Conservation (phyloP, 176 grass and related monocot species). For the Cocos nucifera region DNA sequence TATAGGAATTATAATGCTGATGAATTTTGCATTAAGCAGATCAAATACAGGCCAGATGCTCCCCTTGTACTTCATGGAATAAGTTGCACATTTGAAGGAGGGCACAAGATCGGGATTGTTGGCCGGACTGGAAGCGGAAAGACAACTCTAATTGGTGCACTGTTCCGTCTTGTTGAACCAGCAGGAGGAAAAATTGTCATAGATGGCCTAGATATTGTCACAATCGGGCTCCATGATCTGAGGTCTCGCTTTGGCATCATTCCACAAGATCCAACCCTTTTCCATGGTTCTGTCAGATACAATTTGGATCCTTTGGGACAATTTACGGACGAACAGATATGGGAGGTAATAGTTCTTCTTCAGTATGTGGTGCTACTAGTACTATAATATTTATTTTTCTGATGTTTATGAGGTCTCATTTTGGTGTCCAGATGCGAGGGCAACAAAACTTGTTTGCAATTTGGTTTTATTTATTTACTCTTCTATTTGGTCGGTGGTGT, state of each 20-base stretch:
- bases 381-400: no score
- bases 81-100: slow-evolving; percentile 71
- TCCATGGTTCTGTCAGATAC: slow-evolving; percentile 73
- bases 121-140: slow-evolving; percentile 91
- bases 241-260: slow-evolving; percentile 85
- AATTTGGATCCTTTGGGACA: slow-evolving; percentile 69
- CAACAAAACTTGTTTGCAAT: no score
- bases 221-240: slow-evolving; percentile 76
- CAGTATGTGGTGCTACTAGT: no score
- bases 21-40: slow-evolving; percentile 46
- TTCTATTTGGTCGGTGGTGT: no score
- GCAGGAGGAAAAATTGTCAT: slow-evolving; percentile 68
- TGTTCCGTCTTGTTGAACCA: slow-evolving; percentile 95
- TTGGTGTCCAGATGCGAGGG: no score
- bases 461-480: no score
- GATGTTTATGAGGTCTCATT: no score
- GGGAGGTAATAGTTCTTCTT: slow-evolving; percentile 45
- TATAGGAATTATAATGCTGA: not conserved
- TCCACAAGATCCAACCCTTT: slow-evolving; percentile 93
- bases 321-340: slow-evolving; percentile 68
- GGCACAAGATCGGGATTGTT: slow-evolving; percentile 82
- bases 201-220: slow-evolving; percentile 51
- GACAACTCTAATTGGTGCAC: slow-evolving; percentile 77
- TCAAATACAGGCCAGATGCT: slow-evolving; percentile 66
- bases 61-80: slow-evolving; percentile 69